Percentiles rank a stretch among this genome's conserved stretches.
Evolutionary conservation across 495 filamentous ascomycete genomes (phyloP).

Genomic region (Aspergillus conjunctus): DNA sequence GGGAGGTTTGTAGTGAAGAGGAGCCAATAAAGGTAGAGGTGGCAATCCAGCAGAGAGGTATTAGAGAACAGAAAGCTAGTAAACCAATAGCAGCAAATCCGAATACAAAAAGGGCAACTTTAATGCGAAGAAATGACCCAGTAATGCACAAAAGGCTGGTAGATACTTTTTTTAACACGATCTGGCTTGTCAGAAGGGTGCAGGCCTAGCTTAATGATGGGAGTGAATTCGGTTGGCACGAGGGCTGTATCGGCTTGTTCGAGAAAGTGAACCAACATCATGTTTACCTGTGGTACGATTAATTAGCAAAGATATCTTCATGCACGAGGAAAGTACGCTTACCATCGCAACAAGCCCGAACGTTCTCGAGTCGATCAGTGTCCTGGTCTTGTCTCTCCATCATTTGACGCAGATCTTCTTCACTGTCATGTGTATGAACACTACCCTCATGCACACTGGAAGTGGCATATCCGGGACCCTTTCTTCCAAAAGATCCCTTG

Average conservation of each 20-base stretch:
- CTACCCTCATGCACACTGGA: slow-evolving; percentile 68
- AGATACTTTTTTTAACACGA: slow-evolving; percentile 24
- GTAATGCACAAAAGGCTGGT: slow-evolving; percentile 19
- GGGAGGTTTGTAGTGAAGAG: neutral
- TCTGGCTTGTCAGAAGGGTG: slow-evolving; percentile 15
- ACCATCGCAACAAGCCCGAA: slow-evolving; percentile 97
- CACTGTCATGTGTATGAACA: slow-evolving; percentile 68
- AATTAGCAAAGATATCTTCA: slow-evolving; percentile 37
- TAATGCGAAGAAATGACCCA: neutral
- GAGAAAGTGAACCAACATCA: slow-evolving; percentile 52
- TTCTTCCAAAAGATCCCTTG: slow-evolving; percentile 47
- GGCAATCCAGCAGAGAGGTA: slow-evolving; percentile 11
- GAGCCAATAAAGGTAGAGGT: slow-evolving; percentile 12
- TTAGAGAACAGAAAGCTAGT: neutral
- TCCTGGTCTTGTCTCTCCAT: slow-evolving; percentile 75
- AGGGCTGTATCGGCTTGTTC: slow-evolving; percentile 49
- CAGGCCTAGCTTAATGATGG: slow-evolving; percentile 34
- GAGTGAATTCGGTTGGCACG: slow-evolving; percentile 43
- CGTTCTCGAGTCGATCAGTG: slow-evolving; percentile 83
- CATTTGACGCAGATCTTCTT: slow-evolving; percentile 75
- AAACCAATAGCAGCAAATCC: neutral
- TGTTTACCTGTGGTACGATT: slow-evolving; percentile 50
- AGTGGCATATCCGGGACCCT: slow-evolving; percentile 40
- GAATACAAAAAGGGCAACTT: neutral
- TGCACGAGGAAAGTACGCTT: slow-evolving; percentile 3